Conservation (phyloP, 352 stramenopile genomes). For the Phytophthora fragariaefolia region DNA sequence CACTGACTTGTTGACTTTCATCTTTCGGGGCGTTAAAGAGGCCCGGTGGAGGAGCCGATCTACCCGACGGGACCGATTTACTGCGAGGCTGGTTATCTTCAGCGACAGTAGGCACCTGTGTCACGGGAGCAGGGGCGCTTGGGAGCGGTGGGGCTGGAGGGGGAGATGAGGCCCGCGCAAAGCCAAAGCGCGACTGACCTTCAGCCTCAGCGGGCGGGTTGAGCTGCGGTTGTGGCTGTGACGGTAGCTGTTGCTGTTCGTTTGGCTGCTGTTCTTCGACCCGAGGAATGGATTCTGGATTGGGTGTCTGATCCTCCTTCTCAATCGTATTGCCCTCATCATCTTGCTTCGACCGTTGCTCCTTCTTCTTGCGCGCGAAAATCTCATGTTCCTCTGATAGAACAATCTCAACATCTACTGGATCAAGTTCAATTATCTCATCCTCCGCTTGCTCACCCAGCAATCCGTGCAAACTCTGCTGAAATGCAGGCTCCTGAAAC, state of each 20-base stretch:
- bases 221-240: too few species aligned
- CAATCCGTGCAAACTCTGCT: slow-evolving; percentile 49
- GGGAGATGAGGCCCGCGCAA: slow-evolving; percentile 48
- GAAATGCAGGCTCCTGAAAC: slow-evolving; percentile 47
- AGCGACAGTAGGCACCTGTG: not conserved
- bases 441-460: slow-evolving; percentile 51
- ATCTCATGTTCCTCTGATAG: slow-evolving; percentile 68
- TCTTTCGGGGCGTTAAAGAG: slow-evolving; percentile 24
- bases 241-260: not conserved
- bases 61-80: slow-evolving; percentile 23
- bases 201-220: slow-evolving; percentile 1
- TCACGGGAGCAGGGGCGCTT: slow-evolving; percentile 7
- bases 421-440: slow-evolving; percentile 58
- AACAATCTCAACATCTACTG: slow-evolving; percentile 57
- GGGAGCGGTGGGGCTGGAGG: slow-evolving; percentile 11
- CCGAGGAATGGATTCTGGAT: slow-evolving; percentile 9
- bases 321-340: slow-evolving; percentile 14
- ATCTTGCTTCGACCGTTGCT: slow-evolving; percentile 21
- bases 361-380: slow-evolving; percentile 47
- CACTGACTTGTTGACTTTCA: slow-evolving; percentile 12
- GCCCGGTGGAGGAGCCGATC: slow-evolving; percentile 32
- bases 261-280: slow-evolving; percentile 22
- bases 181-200: slow-evolving; percentile 62
- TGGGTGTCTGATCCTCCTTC: slow-evolving; percentile 2
- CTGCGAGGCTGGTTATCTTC: slow-evolving; percentile 23